Conservation (phyloP, 129 eudicot species). For the Artemisia annua region DNA sequence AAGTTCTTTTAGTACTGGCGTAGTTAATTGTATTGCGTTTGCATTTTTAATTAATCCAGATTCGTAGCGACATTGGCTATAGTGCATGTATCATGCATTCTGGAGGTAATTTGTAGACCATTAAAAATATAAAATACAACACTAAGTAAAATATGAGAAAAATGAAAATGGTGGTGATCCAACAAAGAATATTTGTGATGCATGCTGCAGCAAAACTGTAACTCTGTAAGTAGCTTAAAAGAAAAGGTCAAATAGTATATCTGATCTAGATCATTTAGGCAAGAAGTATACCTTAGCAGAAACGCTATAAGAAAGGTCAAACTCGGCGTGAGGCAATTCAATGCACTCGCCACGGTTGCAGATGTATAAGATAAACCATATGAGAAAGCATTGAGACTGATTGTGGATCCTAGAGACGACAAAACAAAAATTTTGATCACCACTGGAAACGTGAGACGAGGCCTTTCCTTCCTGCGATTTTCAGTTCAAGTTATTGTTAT, state of each 20-base stretch:
- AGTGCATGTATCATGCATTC: too few species aligned
- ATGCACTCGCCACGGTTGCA: conserved; percentile 32
- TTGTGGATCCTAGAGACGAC: conserved; percentile 25
- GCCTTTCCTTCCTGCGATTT: conserved; percentile 19
- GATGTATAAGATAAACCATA: conserved; percentile 29
- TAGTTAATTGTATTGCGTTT: too few species aligned
- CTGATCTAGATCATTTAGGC: background rate
- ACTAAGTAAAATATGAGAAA: too few species aligned
- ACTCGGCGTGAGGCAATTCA: conserved; percentile 24
- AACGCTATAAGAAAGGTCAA: conserved; percentile 21
- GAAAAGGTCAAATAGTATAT: background rate
- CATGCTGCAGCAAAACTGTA: background rate
- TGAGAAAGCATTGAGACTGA: conserved; percentile 19
- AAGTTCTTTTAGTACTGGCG: too few species aligned
- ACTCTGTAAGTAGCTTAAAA: too few species aligned
- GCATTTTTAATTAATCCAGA: too few species aligned
- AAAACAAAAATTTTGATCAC: conserved; percentile 22
- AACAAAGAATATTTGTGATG: background rate
- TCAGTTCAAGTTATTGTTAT: background rate
- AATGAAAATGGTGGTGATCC: too few species aligned
- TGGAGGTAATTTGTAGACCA: too few species aligned
- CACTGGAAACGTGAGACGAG: conserved; percentile 14
- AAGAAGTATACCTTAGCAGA: conserved; percentile 14
- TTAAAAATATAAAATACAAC: too few species aligned
- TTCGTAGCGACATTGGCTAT: too few species aligned